A percentile compares a stretch with the other conserved stretches of the same genome.
phyloP scores from a whole-genome alignment of 257 asterid genomes.

The Solanum lycopersicoides region DNA sequence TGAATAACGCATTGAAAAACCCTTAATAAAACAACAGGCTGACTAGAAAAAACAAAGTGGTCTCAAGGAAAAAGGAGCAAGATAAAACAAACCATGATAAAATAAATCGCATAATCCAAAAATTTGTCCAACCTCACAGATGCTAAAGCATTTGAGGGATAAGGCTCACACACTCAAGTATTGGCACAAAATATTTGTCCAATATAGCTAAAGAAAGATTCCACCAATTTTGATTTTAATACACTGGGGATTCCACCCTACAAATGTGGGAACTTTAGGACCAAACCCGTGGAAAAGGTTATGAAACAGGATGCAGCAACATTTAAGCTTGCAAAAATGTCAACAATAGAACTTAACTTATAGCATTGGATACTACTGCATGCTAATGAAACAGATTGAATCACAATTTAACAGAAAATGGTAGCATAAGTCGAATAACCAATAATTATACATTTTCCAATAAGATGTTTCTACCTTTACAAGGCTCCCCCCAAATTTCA shows the following conservation, averaged over 20 bases:
- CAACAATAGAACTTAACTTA: background rate
- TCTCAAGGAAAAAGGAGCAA: conserved; percentile 43
- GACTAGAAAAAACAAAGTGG: conserved; percentile 39
- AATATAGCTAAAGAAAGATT: background rate
- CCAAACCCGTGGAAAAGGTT: background rate
- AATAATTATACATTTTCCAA: background rate
- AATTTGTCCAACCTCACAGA: conserved; percentile 32
- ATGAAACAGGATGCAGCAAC: background rate
- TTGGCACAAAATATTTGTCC: background rate
- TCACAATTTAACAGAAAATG: background rate
- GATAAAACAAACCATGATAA: conserved; percentile 47
- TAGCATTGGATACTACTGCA: background rate
- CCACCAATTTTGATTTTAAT: background rate
- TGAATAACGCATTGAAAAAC: background rate
- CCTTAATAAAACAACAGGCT: conserved; percentile 5
- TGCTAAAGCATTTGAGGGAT: conserved; percentile 14
- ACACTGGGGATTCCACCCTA: background rate
- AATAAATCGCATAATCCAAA: conserved; percentile 38
- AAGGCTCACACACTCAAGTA: background rate
- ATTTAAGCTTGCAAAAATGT: background rate
- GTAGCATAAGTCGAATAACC: background rate
- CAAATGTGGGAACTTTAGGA: background rate
- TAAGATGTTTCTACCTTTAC: background rate
- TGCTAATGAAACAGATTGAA: background rate
- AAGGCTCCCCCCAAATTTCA: background rate